phyloP scores from a whole-genome alignment of 129 eudicot species.

The Centaurea solstitialis region DNA sequence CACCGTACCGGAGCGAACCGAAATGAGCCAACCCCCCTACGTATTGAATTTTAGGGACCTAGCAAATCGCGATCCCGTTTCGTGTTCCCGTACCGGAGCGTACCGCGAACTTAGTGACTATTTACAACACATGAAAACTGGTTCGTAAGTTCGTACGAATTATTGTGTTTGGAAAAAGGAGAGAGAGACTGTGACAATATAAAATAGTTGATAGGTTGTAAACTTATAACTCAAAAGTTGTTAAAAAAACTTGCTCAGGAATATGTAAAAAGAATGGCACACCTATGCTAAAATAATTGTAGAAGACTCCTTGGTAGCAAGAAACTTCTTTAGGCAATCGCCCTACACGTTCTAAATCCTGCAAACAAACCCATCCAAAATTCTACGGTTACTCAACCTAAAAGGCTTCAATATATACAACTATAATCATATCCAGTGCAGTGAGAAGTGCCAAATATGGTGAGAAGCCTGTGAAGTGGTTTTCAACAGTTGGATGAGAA shows the following conservation, averaged over 20 bases:
- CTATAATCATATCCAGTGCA: no score
- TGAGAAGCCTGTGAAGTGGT: no score
- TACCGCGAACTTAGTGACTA: no score
- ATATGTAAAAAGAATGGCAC: slow-evolving; percentile 3
- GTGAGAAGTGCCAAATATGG: no score
- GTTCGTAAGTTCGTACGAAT: not conserved
- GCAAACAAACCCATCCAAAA: slow-evolving; percentile 25
- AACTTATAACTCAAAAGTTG: not conserved
- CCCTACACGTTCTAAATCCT: slow-evolving; percentile 64
- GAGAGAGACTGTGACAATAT: not conserved
- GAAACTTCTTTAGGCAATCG: slow-evolving; percentile 56
- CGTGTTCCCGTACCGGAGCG: no score
- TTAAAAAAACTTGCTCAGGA: not conserved
- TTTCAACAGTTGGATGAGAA: no score
- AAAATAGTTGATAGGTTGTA: not conserved
- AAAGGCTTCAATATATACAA: not conserved
- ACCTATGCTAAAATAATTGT: slow-evolving; percentile 96
- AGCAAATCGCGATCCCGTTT: no score
- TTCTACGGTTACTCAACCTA: not conserved
- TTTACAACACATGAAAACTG: not conserved
- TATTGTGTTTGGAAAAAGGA: not conserved
- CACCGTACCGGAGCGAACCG: no score
- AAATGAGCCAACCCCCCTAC: no score
- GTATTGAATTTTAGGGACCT: no score
- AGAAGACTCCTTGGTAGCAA: slow-evolving; percentile 86